Conservation (phyloP, 305 asterid genomes). For the Lippia alba region DNA sequence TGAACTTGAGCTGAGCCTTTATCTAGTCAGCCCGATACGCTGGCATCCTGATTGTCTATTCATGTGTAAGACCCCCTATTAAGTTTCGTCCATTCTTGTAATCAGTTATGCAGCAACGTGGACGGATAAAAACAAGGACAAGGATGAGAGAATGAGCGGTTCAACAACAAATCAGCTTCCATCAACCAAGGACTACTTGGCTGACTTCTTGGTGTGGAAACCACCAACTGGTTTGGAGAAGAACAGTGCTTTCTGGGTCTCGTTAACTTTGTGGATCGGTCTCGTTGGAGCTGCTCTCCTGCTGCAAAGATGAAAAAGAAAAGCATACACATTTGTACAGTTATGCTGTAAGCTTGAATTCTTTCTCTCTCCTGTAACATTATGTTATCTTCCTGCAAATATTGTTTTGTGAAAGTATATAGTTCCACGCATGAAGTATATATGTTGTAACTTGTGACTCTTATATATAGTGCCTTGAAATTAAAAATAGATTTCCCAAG, state of each 20-base stretch:
- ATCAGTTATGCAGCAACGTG: conserved; percentile 4
- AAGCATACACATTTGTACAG: conserved; percentile 43
- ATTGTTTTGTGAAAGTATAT: conserved; percentile 32
- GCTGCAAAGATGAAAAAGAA: conserved; percentile 56
- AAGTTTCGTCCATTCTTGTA: background rate
- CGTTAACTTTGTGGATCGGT: conserved; percentile 77
- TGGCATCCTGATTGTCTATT: background rate
- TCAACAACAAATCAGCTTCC: conserved; percentile 78
- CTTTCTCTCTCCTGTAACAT: conserved; percentile 20
- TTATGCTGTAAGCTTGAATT: conserved; percentile 22
- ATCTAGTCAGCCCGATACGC: background rate
- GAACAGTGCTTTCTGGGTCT: conserved; percentile 74
- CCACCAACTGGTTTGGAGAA: conserved; percentile 78
- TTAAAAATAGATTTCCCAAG: no score
- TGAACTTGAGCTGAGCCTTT: background rate
- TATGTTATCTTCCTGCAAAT: conserved; percentile 23
- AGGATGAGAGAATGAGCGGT: conserved; percentile 53
- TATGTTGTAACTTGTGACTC: background rate
- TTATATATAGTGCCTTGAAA: no score
- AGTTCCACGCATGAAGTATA: conserved; percentile 25
- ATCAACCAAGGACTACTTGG: conserved; percentile 70
- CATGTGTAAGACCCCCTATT: conserved; percentile 33
- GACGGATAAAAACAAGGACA: conserved; percentile 54
- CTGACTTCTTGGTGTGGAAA: conserved; percentile 81
- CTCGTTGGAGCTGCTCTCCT: conserved; percentile 86